These are phyloP conservation scores for Rhodotorula sp. DNA, from an alignment of 1,284 basidiomycete genomes.

Conservation along the genomic window DNA sequence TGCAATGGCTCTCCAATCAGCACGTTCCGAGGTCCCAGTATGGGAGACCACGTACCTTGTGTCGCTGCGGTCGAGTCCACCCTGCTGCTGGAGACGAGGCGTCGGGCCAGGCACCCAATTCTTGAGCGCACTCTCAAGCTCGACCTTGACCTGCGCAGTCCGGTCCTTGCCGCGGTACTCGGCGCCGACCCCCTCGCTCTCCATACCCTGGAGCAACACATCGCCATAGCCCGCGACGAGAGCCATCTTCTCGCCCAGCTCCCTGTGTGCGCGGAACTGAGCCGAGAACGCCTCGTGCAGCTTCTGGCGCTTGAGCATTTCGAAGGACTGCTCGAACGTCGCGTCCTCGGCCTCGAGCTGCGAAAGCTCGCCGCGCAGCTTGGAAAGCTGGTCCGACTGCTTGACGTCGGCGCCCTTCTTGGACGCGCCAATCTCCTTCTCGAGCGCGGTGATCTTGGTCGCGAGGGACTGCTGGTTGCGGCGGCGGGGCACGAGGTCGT, in stretches of 20 bases:
- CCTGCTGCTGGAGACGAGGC: constrained; percentile 13
- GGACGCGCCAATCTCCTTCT: constrained; percentile 12
- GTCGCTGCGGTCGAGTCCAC: constrained; percentile 23
- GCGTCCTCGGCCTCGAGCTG: constrained; percentile 29
- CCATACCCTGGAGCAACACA: constrained; percentile 40
- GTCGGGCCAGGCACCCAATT: constrained; percentile 21
- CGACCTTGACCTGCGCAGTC: constrained; percentile 42
- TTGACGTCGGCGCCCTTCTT: constrained; percentile 26
- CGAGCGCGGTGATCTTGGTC: constrained; percentile 21
- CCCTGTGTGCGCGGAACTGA: constrained; percentile 43
- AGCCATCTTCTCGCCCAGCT: constrained; percentile 46
- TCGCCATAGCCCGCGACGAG: constrained; percentile 45
- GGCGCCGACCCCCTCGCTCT: constrained; percentile 33
- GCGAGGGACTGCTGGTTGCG: constrained; percentile 21
- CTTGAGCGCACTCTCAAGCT: constrained; percentile 32
- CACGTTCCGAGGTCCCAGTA: background rate
- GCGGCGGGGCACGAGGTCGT: constrained; percentile 38
- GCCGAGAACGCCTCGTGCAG: constrained; percentile 40
- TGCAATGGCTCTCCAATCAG: background rate
- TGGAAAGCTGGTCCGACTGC: constrained; percentile 6
- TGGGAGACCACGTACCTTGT: constrained; percentile 14
- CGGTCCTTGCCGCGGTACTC: constrained; percentile 40
- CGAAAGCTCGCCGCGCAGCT: constrained; percentile 31
- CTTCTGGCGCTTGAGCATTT: constrained; percentile 43
- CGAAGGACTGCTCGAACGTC: constrained; percentile 36